Conservation (phyloP, 164 flowering plant species). For the Stephania yunnanensis region DNA sequence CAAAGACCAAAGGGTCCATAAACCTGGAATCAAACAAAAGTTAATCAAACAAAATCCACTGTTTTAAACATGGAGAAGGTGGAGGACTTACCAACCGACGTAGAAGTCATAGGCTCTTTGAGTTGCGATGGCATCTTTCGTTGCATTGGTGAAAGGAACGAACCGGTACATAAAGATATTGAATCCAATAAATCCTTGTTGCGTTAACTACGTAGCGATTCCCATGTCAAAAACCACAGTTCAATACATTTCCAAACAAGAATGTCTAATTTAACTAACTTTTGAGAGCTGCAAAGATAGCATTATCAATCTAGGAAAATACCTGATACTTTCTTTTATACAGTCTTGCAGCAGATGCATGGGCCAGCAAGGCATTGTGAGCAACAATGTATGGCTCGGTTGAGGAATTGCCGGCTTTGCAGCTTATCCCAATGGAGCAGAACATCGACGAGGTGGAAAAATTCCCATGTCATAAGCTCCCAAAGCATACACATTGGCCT, state of each 20-base stretch:
- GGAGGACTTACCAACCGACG: conserved; percentile 47
- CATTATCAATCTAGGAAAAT: not conserved
- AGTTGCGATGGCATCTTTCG: conserved; percentile 42
- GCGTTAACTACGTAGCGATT: conserved; percentile 38
- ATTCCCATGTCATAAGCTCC: conserved; percentile 51
- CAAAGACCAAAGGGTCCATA: conserved; percentile 34
- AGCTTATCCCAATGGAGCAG: conserved; percentile 33
- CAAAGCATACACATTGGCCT: conserved; percentile 36
- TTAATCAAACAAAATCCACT: not conserved
- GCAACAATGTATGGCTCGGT: conserved; percentile 62
- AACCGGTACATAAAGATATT: conserved; percentile 27
- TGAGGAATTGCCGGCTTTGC: conserved; percentile 55
- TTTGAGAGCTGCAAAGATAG: too few relatives aligned
- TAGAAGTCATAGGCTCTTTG: conserved; percentile 46
- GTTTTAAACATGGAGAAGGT: not conserved
- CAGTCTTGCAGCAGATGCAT: conserved; percentile 57
- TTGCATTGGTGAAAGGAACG: conserved; percentile 37
- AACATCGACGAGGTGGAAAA: conserved; percentile 47
- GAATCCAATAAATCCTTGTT: conserved; percentile 51
- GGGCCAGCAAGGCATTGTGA: conserved; percentile 61
- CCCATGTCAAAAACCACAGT: not conserved
- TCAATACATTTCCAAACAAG: not conserved
- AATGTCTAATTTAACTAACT: too few relatives aligned
- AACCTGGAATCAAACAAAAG: conserved; percentile 25
- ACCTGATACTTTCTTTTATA: conserved; percentile 66